Base-by-base conservation (phyloP, 139 green algal genomes). In the Micractinium sp. region DNA sequence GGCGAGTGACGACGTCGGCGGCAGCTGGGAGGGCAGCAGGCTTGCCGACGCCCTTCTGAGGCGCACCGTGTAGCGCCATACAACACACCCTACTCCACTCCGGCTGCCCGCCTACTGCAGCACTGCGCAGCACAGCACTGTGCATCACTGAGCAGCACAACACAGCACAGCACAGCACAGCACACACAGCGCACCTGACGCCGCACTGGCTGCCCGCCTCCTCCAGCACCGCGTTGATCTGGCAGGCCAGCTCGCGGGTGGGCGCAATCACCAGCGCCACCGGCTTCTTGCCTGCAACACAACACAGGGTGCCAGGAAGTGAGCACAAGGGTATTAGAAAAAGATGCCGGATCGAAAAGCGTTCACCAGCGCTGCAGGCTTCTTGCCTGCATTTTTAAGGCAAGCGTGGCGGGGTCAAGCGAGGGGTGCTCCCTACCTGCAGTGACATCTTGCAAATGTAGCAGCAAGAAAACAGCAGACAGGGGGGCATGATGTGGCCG, bases 171-270 rank as follows among this genome's bases (percentile, higher is more conserved):
- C 73, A n/a, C n/a, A n/a, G n/a, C n/a, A n/a, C n/a, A n/a, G 13
- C 33, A 53, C 14, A 23, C 53, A 22, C 91, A 95, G 82, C 88
- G 74, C 47, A 81, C 88, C 71, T 90, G 47, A 92, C 88, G 79
- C 81, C 95, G 81, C 76, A 93, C 41, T 66, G 92, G 41, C 13
- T 89, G 73, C 91, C 94, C 25, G 94, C 92, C 66, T 95, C 93
- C 36, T 96, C 95, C 78, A 98, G 87, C 61, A 98, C 95, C 7
- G 47, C 47, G 63, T 90, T 90, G 81, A 98, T 98, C 92, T 99
- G 97, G 78, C 95, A 84, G 60, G 95, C 96, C 83, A 99, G 96
- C 95, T 99, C 97, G 27, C 97, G 94, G 0, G 97, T 99, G 31
- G 97, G 97, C 35, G 97, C 95, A 87, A 99, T 94, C 1, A 97